Evolutionary conservation across 2,329 filamentous ascomycete genomes (phyloP).

Genomic region (Fusarium staphyleae): DNA sequence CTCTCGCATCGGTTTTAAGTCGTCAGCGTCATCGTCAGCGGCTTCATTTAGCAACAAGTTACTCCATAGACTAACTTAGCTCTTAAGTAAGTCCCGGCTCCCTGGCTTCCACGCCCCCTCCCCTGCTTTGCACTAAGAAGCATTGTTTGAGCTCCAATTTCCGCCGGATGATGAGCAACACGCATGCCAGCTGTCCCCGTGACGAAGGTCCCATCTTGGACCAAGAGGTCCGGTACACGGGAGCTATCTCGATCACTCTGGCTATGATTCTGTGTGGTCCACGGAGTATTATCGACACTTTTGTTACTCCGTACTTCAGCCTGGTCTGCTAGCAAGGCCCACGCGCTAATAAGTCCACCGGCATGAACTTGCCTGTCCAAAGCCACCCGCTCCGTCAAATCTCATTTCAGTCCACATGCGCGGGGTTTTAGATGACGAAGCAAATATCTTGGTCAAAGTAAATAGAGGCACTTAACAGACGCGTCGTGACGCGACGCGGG

Average conservation of each 20-base stretch:
- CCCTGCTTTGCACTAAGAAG: conserved; percentile 32
- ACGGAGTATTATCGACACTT: too few species aligned
- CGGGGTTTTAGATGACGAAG: conserved; percentile 23
- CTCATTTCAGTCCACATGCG: conserved; percentile 20
- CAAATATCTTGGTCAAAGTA: conserved; percentile 17
- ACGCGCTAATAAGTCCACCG: too few species aligned
- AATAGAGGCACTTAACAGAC: conserved; percentile 12
- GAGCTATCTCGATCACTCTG: conserved; percentile 13
- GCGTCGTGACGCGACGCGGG: conserved; percentile 22
- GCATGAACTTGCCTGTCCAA: conserved; percentile 10
- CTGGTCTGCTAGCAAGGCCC: too few species aligned
- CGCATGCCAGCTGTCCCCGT: conserved; percentile 27
- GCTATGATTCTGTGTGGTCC: too few species aligned
- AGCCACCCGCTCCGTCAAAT: conserved; percentile 28
- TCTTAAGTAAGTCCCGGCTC: conserved; percentile 24
- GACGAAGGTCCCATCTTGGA: conserved; percentile 24
- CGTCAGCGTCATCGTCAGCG: conserved; percentile 27
- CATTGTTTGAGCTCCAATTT: conserved; percentile 33
- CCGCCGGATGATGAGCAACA: conserved; percentile 24
- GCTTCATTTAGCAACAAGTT: conserved; percentile 9
- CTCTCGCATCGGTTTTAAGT: background rate
- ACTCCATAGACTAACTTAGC: too few species aligned
- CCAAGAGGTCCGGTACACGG: conserved; percentile 13
- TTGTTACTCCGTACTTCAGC: too few species aligned
- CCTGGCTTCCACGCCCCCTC: conserved; percentile 21